phyloP scores from a whole-genome alignment of 345 rosid species.

The Hirschfeldia incana region DNA sequence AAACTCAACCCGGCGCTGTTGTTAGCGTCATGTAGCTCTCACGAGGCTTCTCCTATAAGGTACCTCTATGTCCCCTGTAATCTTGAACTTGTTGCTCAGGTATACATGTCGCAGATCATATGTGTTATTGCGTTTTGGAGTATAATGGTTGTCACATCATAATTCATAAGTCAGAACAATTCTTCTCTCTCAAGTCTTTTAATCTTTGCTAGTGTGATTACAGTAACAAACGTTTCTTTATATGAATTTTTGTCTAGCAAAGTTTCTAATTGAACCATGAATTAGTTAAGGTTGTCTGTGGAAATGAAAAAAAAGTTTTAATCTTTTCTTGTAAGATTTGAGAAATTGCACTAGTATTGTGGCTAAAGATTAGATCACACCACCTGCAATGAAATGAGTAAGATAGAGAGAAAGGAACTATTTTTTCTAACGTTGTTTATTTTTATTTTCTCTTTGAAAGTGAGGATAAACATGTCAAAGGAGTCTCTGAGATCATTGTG shows the following conservation, averaged over 20 bases:
- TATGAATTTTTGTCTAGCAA: no score
- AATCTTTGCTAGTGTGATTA: background rate
- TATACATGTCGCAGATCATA: no score
- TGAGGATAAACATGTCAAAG: constrained; percentile 51
- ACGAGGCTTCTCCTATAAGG: constrained; percentile 29
- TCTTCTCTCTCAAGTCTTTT: background rate
- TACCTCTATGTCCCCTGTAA: background rate
- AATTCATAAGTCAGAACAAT: no score
- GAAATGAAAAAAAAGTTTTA: background rate
- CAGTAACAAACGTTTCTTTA: background rate
- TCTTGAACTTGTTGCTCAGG: background rate
- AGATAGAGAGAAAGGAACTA: background rate
- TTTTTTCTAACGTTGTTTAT: background rate
- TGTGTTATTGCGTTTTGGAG: background rate
- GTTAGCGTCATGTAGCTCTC: constrained; percentile 39
- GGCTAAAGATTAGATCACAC: background rate
- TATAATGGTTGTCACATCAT: background rate
- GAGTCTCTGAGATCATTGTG: constrained; percentile 64
- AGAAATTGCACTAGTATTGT: background rate
- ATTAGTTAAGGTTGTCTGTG: background rate
- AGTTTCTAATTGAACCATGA: no score
- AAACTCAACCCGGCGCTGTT: constrained; percentile 9
- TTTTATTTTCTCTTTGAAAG: constrained; percentile 6
- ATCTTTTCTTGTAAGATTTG: background rate
- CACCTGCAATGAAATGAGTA: background rate